Percentiles rank a stretch among this genome's conserved stretches.
Evolutionary conservation across 371 early-diverging fungal genomes (phyloP).

Genomic region (Mucor saturninus): DNA sequence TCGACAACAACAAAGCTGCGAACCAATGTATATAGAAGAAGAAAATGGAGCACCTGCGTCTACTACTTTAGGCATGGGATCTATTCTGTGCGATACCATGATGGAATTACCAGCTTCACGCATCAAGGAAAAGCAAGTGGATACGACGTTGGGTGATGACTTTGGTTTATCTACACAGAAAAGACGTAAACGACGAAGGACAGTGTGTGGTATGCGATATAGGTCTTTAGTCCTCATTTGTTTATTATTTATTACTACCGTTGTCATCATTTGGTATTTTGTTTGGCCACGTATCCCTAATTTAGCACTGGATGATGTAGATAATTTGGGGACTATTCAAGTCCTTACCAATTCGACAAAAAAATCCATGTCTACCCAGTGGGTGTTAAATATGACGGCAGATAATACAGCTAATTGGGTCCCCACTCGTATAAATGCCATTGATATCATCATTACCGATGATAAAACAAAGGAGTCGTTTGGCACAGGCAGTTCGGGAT

Average conservation of each 20-base stretch:
- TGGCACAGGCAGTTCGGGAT: constrained; percentile 19
- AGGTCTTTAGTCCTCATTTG: constrained; percentile 8
- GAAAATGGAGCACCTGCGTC: constrained; percentile 11
- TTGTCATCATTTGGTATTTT: constrained; percentile 40
- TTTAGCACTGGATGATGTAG: constrained; percentile 22
- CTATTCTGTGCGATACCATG: constrained; percentile 33
- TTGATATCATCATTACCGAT: constrained; percentile 26
- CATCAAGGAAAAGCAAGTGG: neutral
- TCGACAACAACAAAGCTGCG: constrained; percentile 15
- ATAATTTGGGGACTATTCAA: constrained; percentile 17
- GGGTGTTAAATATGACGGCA: constrained; percentile 33
- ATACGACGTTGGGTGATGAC: too few species aligned
- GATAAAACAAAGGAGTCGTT: constrained; percentile 18
- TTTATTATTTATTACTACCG: constrained; percentile 5
- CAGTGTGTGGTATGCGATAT: constrained; percentile 24
- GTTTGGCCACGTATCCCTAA: constrained; percentile 43
- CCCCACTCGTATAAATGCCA: constrained; percentile 28
- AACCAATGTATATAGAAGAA: constrained; percentile 48
- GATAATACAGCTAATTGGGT: constrained; percentile 42
- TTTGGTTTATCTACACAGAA: neutral
- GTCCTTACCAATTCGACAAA: constrained; percentile 24
- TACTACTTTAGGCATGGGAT: constrained; percentile 27
- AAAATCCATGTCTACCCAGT: constrained; percentile 27
- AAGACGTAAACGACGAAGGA: neutral
- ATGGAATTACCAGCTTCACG: constrained; percentile 2